Conservation (phyloP, 352 stramenopile species). For the Halophytophthora polymorphica region DNA sequence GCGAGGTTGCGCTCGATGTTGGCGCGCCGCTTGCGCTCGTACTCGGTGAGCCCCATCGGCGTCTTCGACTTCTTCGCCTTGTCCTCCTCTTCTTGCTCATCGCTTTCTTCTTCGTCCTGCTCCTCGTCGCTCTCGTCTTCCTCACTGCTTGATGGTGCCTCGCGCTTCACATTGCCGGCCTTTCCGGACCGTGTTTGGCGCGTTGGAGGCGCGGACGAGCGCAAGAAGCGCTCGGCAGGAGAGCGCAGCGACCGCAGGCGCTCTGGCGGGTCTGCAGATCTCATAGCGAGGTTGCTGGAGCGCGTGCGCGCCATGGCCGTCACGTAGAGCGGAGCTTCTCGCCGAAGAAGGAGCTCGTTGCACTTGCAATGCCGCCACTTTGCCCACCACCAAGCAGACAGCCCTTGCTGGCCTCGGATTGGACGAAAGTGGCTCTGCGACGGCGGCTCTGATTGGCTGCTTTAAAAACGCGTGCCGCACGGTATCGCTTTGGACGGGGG, state of each 20-base stretch:
- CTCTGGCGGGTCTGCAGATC: conserved; percentile 8
- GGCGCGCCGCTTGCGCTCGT: conserved; percentile 76
- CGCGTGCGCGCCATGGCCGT: conserved; percentile 23
- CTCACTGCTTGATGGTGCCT: neutral
- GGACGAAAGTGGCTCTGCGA: no score
- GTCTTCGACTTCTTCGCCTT: conserved; percentile 2
- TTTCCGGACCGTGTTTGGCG: conserved; percentile 6
- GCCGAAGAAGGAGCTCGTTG: neutral
- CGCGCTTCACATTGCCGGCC: neutral
- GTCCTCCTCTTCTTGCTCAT: conserved; percentile 5
- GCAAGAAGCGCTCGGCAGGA: conserved; percentile 10
- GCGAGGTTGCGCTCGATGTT: conserved; percentile 85
- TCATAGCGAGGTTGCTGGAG: conserved; percentile 10
- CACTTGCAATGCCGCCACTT: no score
- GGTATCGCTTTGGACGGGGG: no score
- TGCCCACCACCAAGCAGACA: no score
- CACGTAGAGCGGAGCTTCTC: neutral
- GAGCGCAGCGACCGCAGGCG: conserved; percentile 20
- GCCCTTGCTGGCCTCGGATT: no score
- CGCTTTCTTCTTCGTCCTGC: neutral
- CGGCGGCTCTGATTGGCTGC: no score
- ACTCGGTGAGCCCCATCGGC: conserved; percentile 46
- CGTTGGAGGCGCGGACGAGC: conserved; percentile 13
- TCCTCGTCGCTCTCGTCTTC: conserved; percentile 2
- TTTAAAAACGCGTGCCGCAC: no score